phyloP scores from a whole-genome alignment of 495 filamentous ascomycete species.

The Neurospora hispaniola region DNA sequence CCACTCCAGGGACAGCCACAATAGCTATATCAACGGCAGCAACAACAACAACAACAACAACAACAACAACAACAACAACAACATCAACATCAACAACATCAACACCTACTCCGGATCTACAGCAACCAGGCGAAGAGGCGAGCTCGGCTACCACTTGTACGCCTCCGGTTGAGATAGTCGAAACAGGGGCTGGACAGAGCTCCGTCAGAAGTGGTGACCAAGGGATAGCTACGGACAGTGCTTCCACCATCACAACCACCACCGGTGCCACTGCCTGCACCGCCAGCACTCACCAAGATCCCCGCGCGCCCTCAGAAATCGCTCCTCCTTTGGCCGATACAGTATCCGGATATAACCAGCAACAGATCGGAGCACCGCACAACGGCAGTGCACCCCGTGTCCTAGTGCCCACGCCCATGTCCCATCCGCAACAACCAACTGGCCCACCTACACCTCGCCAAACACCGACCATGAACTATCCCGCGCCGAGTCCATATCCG shows the following conservation, averaged over 20 bases:
- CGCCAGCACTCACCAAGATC: neutral
- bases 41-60: neutral
- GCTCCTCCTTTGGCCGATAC: neutral
- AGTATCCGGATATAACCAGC: neutral
- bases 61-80: neutral
- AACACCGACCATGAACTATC: constrained; percentile 36
- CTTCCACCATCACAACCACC: constrained; percentile 7
- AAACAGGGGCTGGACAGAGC: constrained; percentile 6
- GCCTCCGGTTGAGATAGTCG: constrained; percentile 5
- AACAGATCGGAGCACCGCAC: constrained; percentile 1
- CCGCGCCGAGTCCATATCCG: constrained; percentile 45
- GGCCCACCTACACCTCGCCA: constrained; percentile 31
- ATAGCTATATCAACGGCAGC: constrained; percentile 4
- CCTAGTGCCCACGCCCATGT: constrained; percentile 28
- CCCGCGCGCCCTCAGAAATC: neutral
- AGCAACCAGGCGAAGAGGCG: neutral
- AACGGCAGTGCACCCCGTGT: constrained; percentile 10
- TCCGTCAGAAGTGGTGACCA: constrained; percentile 8
- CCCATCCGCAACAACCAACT: constrained; percentile 33
- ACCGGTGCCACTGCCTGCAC: neutral
- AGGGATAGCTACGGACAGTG: constrained; percentile 9
- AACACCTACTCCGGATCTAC: neutral
- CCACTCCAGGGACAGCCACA: constrained; percentile 5
- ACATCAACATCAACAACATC: neutral
- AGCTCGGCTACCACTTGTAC: constrained; percentile 2